Percentiles rank a stretch among this genome's conserved stretches.
phyloP scores from a whole-genome alignment of 768 basidiomycete species.

The Lactarius deliciosus region DNA sequence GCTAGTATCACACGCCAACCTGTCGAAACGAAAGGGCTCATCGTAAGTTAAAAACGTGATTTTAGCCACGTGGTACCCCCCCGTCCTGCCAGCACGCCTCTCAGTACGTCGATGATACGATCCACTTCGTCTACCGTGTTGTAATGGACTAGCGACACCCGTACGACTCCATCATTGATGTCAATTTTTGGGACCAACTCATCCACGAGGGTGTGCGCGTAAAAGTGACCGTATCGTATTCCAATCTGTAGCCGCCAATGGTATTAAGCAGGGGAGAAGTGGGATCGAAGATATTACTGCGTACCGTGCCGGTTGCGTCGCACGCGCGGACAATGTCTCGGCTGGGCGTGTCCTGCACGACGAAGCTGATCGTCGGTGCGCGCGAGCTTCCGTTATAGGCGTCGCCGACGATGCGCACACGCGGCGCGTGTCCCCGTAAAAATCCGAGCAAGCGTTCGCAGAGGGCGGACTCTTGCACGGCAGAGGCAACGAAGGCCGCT shows the following conservation, averaged over 20 bases:
- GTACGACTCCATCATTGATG: constrained; percentile 63
- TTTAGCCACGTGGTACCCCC: not conserved
- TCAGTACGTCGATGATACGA: constrained; percentile 54
- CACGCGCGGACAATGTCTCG: constrained; percentile 62
- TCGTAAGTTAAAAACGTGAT: no score
- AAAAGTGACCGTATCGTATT: constrained; percentile 77
- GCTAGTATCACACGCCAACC: no score
- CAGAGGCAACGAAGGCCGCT: constrained; percentile 57
- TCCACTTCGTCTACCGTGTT: constrained; percentile 73
- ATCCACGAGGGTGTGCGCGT: constrained; percentile 64
- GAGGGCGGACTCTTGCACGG: constrained; percentile 59
- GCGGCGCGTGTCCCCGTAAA: constrained; percentile 48
- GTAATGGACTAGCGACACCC: constrained; percentile 77
- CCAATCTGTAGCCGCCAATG: constrained; percentile 54
- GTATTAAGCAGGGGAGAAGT: not conserved
- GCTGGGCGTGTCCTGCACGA: constrained; percentile 63
- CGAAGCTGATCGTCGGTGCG: constrained; percentile 71
- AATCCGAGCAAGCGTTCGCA: constrained; percentile 54
- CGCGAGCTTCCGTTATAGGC: constrained; percentile 45
- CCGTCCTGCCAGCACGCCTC: constrained; percentile 44
- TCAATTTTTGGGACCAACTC: constrained; percentile 56
- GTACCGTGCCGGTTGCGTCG: constrained; percentile 60
- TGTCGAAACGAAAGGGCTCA: no score
- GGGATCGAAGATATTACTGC: constrained; percentile 32
- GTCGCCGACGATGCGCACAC: constrained; percentile 67